Base-by-base conservation (phyloP, 495 filamentous ascomycete genomes). In the Choiromyces venosus region DNA sequence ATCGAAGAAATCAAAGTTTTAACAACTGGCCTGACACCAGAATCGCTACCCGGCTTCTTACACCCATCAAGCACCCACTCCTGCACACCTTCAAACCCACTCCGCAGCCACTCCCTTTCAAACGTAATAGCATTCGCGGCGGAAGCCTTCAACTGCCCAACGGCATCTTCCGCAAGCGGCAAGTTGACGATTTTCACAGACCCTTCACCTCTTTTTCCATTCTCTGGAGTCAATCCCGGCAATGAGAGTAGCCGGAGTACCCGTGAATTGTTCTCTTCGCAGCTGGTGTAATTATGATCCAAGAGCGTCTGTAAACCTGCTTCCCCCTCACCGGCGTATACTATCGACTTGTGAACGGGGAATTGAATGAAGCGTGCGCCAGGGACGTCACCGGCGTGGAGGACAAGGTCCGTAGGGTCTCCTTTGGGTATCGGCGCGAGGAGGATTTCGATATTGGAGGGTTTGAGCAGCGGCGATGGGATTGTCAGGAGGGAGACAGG, bases 261-360 rank as follows among this genome's bases (percentile, higher is more conserved):
- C 77, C 71, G 85, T 81, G 5, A 29, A 5, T 33, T 18, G 14
- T 29, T 56, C 4, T 61, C 16, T 25, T 35, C 40, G 42, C 39
- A 9, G 68, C 64, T 70, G 8, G 37, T 67, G n/a, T 10, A 64
- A n/a, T 56, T 37, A n/a, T 76, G 69, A 19, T 82, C 81, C 68
- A 87, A 85, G 71, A 88, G 87, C 18, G 85, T 83, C 14, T 87
- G 81, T 1, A 88, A 75, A 10, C 85, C 86, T 29, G 87, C 83
- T 29, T 89, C 78, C 0, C 92, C 94, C 61, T 90, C 86, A 46
- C 78, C 78, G 4, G 88, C 89, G 40, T 96, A 88, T 19, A 97
- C 74, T 36, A 98, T 82, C 14, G 90, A 88, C 81, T 90, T 91
- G 77, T 99, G 95, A 21, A 97, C 92, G 0, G 95, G 94, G 70